Percentiles rank a stretch among this genome's conserved stretches.
phyloP scores from a whole-genome alignment of 2,329 filamentous ascomycete species.

The Diplodia scrobiculata region DNA sequence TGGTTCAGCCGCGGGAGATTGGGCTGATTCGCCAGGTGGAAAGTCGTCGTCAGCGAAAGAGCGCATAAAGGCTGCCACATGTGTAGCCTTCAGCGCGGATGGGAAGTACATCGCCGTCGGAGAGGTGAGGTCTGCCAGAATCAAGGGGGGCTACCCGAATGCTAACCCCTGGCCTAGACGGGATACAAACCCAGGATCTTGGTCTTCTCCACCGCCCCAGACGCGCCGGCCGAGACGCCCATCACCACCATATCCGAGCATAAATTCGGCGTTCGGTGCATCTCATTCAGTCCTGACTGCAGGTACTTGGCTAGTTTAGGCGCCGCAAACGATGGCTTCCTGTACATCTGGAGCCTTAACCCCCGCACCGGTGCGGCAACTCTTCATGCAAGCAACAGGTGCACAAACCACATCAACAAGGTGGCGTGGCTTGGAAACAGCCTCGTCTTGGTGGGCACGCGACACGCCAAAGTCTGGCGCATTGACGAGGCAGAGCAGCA shows the following conservation, averaged over 20 bases:
- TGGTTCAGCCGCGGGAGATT: constrained; percentile 54
- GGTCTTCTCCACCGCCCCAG: constrained; percentile 77
- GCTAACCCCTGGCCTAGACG: constrained; percentile 57
- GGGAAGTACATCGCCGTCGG: constrained; percentile 87
- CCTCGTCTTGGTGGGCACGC: constrained; percentile 82
- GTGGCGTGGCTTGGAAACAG: constrained; percentile 89
- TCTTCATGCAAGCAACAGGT: constrained; percentile 85
- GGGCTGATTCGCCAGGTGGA: constrained; percentile 61
- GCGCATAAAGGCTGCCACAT: constrained; percentile 90
- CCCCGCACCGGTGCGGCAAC: constrained; percentile 76
- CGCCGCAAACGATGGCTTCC: constrained; percentile 85
- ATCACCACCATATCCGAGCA: constrained; percentile 87
- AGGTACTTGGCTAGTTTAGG: constrained; percentile 86
- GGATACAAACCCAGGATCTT: constrained; percentile 90
- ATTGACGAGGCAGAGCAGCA: constrained; percentile 68
- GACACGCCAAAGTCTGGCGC: constrained; percentile 92
- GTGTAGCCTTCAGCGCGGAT: constrained; percentile 83
- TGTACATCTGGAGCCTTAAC: constrained; percentile 89
- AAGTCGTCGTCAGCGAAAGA: constrained; percentile 87
- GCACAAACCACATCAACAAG: constrained; percentile 79
- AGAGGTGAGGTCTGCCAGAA: constrained; percentile 58
- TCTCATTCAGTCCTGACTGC: constrained; percentile 87
- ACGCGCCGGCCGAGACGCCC: constrained; percentile 76
- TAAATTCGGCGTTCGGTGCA: constrained; percentile 80
- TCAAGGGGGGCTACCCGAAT: neutral